Evolutionary conservation across 306 rosid genomes (phyloP).

Genomic region (Calophaca sinica): DNA sequence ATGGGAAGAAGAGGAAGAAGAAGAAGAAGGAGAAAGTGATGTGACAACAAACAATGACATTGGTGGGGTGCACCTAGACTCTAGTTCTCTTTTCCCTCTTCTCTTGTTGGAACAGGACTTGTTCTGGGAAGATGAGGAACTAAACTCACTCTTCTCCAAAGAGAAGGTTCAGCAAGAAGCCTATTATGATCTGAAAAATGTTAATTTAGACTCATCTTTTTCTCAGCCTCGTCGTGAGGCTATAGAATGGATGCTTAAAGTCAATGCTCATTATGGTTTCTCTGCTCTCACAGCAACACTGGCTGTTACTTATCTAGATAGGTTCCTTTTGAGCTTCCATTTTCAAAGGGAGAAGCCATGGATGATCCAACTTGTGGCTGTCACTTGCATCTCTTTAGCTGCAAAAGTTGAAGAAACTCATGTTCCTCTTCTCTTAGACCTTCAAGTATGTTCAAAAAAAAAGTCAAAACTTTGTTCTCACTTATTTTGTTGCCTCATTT

Average conservation of each 20-base stretch:
- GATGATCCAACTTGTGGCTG: slow-evolving; percentile 87
- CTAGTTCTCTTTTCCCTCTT: slow-evolving; percentile 52
- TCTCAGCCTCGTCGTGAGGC: slow-evolving; percentile 64
- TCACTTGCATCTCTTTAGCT: slow-evolving; percentile 90
- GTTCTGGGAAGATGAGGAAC: slow-evolving; percentile 81
- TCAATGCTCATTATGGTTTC: slow-evolving; percentile 74
- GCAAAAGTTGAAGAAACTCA: slow-evolving; percentile 96
- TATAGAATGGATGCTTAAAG: slow-evolving; percentile 83
- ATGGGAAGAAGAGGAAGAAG: slow-evolving; percentile 67
- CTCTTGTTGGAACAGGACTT: slow-evolving; percentile 69
- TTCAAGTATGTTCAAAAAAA: slow-evolving; percentile 66
- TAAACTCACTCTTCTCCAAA: slow-evolving; percentile 67
- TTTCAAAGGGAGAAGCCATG: slow-evolving; percentile 87
- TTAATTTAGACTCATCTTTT: slow-evolving; percentile 44
- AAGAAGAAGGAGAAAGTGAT: slow-evolving; percentile 45
- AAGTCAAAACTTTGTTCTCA: too few relatives aligned
- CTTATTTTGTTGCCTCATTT: too few relatives aligned
- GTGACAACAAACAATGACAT: slow-evolving; percentile 39
- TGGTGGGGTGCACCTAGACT: background rate
- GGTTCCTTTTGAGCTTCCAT: slow-evolving; percentile 66
- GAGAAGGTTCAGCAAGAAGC: slow-evolving; percentile 59
- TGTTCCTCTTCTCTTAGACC: slow-evolving; percentile 90
- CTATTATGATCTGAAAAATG: slow-evolving; percentile 39
- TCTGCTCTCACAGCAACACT: slow-evolving; percentile 82
- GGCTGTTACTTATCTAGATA: slow-evolving; percentile 79